Base-by-base conservation (phyloP, 2,329 filamentous ascomycete species). In the Coniochaeta prunicola region DNA sequence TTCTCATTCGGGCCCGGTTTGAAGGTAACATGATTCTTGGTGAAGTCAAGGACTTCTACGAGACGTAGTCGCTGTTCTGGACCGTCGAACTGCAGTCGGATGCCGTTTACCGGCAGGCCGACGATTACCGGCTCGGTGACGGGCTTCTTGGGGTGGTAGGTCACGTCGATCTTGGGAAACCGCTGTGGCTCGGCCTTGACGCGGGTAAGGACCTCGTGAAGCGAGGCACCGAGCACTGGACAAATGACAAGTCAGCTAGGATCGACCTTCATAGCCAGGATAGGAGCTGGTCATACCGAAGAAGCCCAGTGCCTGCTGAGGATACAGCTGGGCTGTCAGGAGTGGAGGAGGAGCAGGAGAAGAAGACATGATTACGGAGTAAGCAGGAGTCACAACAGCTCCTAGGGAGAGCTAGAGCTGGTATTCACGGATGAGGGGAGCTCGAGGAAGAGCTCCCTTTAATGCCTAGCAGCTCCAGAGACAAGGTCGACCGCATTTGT, bases 51-150 rank as follows among this genome's bases (percentile, higher is more conserved):
- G 8, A 97, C 85, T 73, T 99, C 94, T 65, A 99, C 91, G 61
- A 99, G 77, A 2, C 94, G 89, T 45, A 99, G 77, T 36, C 93
- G 86, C 73, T 99, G 94, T 67, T 97, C 92, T 4, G 90, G 87
- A 0, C 92, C 94, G 70, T 99, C 94, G 69, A 99, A 99, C 45
- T 91, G 91, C 57, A 99, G 77, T 13, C 93, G 89, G 31, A 99
- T 73, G 30, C 94, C 94, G 74, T 97, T 99, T 3, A 85, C 82
- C 1, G 92, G 90, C 4, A 99, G 83, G 19, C 80, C 81, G 58
- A 97, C 74, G 48, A 90, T 78, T 19, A 97, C 83, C 0, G 92
- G 90, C 30, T 90, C 84, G 33, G 80, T 80, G 34, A 97, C 81
- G 3, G 94, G 93, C 13, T 85, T 77, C 17, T 83, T 77, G n/a